Percentiles rank a stretch among this genome's conserved stretches.
These are phyloP conservation scores for Zygoascus biomembranicola DNA, from an alignment of 805 yeast species.

Conservation along the genomic window DNA sequence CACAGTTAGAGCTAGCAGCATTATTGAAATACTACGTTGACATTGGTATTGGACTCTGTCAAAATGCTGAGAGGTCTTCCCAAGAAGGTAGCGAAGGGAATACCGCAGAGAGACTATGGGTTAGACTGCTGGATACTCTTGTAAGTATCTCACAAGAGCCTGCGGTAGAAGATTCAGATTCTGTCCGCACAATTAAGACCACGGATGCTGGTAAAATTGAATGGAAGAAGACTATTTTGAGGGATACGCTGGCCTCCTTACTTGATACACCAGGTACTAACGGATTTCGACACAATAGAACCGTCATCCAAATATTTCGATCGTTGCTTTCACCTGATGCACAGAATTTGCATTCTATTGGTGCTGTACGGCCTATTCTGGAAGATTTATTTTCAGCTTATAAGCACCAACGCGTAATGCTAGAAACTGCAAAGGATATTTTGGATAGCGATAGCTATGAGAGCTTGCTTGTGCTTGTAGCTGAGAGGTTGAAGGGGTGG, in stretches of 20 bases:
- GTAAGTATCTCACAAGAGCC: constrained; percentile 21
- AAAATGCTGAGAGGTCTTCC: not conserved
- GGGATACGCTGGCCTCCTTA: constrained; percentile 14
- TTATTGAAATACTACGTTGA: constrained; percentile 13
- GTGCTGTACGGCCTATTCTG: constrained; percentile 52
- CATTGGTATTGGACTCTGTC: constrained; percentile 20
- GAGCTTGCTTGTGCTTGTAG: constrained; percentile 37
- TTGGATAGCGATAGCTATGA: constrained; percentile 48
- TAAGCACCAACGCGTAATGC: constrained; percentile 52
- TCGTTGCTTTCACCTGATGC: constrained; percentile 32
- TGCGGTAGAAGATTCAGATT: constrained; percentile 22
- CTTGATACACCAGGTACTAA: constrained; percentile 29
- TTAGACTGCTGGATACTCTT: constrained; percentile 33
- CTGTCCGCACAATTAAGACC: constrained; percentile 16
- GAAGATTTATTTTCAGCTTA: constrained; percentile 58
- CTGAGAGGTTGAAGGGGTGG: constrained; percentile 54
- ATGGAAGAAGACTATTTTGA: constrained; percentile 12
- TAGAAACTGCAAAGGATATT: constrained; percentile 43
- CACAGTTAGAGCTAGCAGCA: not conserved
- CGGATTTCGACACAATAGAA: constrained; percentile 19
- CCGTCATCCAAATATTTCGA: constrained; percentile 48
- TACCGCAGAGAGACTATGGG: constrained; percentile 27
- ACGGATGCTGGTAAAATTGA: not conserved
- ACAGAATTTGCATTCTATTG: constrained; percentile 41
- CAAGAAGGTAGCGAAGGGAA: constrained; percentile 1